Conservation (phyloP, 805 yeast species). For the Saccharomyces jurei region DNA sequence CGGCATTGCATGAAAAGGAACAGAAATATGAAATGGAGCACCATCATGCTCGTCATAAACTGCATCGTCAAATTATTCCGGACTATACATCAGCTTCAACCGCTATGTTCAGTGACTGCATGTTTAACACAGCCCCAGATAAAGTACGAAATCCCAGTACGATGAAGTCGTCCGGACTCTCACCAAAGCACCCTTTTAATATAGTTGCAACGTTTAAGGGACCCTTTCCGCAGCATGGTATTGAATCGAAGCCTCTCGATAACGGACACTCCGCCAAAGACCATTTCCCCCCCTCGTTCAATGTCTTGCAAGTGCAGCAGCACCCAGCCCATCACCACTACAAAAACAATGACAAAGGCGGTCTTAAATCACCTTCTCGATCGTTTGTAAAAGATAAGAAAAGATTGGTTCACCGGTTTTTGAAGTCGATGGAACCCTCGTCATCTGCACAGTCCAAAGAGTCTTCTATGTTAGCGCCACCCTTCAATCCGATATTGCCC, state of each 20-base stretch:
- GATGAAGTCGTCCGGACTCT: not conserved
- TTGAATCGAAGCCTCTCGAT: not conserved
- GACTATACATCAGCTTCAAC: constrained; percentile 25
- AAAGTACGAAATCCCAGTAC: constrained; percentile 1
- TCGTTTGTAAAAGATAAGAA: constrained; percentile 14
- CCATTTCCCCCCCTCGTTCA: constrained; percentile 1
- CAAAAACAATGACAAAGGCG: not conserved
- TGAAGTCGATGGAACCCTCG: constrained; percentile 10
- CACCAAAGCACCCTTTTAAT: constrained; percentile 1
- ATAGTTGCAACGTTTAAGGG: not conserved
- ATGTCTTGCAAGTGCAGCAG: constrained; percentile 1
- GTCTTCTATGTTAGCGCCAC: not conserved
- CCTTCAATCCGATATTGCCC: not conserved
- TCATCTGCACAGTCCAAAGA: not conserved
- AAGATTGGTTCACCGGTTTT: constrained; percentile 23
- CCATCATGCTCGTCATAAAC: constrained; percentile 7
- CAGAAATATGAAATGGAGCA: not conserved
- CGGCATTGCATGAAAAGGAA: constrained; percentile 1
- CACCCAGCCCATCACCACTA: not conserved
- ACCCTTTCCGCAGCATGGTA: not conserved
- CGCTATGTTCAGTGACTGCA: constrained; percentile 24
- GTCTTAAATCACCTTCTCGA: constrained; percentile 5
- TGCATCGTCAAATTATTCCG: not conserved
- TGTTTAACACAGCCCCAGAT: constrained; percentile 13
- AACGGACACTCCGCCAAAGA: not conserved